Evolutionary conservation across 371 early-diverging fungal species (phyloP).

Genomic region (Choanephora cucurbitarum): DNA sequence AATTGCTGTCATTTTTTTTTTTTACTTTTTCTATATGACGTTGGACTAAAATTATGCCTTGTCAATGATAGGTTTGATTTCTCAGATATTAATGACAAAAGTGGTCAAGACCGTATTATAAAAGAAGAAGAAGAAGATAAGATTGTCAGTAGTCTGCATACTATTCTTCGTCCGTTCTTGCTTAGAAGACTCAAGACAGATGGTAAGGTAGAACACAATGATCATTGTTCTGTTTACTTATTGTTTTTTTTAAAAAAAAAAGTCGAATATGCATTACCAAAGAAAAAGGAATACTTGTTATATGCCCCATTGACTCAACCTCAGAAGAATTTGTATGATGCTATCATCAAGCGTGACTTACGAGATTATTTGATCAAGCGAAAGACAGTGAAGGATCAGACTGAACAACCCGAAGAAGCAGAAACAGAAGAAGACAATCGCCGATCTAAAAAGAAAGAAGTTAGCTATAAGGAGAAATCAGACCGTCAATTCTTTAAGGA

Average conservation of each 20-base stretch:
- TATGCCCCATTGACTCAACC: constrained; percentile 80
- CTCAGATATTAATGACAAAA: constrained; percentile 68
- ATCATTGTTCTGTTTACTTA: background rate
- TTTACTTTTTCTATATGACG: background rate
- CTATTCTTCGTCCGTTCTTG: constrained; percentile 92
- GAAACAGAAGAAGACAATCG: constrained; percentile 7
- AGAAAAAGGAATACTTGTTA: constrained; percentile 88
- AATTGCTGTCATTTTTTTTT: background rate
- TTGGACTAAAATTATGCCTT: background rate
- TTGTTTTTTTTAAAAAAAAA: constrained; percentile 6
- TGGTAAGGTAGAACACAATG: constrained; percentile 52
- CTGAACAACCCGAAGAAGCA: constrained; percentile 13
- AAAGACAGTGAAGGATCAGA: constrained; percentile 39
- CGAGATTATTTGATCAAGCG: constrained; percentile 70
- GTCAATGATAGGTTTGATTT: constrained; percentile 67
- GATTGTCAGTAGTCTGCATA: constrained; percentile 83
- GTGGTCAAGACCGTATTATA: constrained; percentile 70
- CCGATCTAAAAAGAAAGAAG: constrained; percentile 18
- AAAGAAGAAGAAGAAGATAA: constrained; percentile 71
- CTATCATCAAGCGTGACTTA: constrained; percentile 71
- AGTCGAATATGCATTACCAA: constrained; percentile 88
- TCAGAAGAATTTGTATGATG: constrained; percentile 87
- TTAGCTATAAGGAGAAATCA: constrained; percentile 49
- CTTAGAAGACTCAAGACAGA: constrained; percentile 96
- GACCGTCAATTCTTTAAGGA: constrained; percentile 47